Evolutionary conservation across 2,329 filamentous ascomycete species (phyloP).

Genomic region (Cladobotryum protrusum): DNA sequence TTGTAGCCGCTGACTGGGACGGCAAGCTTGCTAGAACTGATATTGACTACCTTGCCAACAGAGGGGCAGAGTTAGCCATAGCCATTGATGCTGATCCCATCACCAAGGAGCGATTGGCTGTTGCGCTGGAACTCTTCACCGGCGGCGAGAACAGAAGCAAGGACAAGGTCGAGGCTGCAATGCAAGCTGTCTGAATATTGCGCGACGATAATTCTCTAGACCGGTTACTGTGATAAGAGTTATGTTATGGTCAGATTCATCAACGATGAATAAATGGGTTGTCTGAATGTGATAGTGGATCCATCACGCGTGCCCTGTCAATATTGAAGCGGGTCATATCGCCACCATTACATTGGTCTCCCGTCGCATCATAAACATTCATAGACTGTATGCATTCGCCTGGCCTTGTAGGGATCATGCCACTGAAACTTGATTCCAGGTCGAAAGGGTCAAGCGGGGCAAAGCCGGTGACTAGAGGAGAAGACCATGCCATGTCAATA

Average conservation of each 20-base stretch:
- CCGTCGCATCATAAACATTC: neutral
- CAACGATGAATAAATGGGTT: slow-evolving; percentile 2
- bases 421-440: neutral
- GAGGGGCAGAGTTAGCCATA: slow-evolving; percentile 35
- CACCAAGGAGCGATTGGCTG: slow-evolving; percentile 30
- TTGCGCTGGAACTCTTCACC: slow-evolving; percentile 36
- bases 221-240: too few relatives aligned
- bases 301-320: neutral
- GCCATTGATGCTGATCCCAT: slow-evolving; percentile 35
- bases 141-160: slow-evolving; percentile 33
- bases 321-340: neutral
- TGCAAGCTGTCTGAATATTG: slow-evolving; percentile 11
- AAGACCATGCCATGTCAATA: slow-evolving; percentile 5
- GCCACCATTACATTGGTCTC: neutral
- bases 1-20: slow-evolving; percentile 32
- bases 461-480: neutral
- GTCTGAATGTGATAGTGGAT: slow-evolving; percentile 2
- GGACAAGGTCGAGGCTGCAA: slow-evolving; percentile 28
- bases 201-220: neutral
- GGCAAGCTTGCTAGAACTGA: slow-evolving; percentile 33
- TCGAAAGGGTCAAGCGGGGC: neutral
- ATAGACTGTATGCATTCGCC: slow-evolving; percentile 1
- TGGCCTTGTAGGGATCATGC: neutral
- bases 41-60: slow-evolving; percentile 41
- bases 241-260: neutral